These are phyloP conservation scores for Daldinia grandis DNA, from an alignment of 495 filamentous ascomycete genomes.

Conservation along the genomic window DNA sequence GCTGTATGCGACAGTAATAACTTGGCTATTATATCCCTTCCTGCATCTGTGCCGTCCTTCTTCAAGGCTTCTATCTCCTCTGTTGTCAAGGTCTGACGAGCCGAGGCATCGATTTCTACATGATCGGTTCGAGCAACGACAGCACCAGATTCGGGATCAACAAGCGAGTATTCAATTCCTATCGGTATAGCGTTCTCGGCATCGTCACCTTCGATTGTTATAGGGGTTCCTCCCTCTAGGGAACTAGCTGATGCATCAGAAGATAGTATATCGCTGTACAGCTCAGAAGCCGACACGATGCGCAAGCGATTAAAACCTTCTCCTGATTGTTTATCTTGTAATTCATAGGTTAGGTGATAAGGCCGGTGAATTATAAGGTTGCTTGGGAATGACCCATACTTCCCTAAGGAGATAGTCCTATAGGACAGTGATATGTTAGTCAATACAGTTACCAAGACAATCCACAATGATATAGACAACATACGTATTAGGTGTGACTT, in stretches of 20 bases:
- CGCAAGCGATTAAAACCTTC: slow-evolving; percentile 69
- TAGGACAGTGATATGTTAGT: slow-evolving; percentile 12
- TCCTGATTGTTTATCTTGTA: slow-evolving; percentile 71
- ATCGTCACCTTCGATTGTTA: slow-evolving; percentile 46
- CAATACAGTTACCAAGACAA: slow-evolving; percentile 30
- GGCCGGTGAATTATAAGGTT: slow-evolving; percentile 89
- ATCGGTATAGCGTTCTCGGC: slow-evolving; percentile 38
- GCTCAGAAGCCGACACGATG: slow-evolving; percentile 79
- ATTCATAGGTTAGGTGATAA: slow-evolving; percentile 88
- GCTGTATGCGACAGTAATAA: slow-evolving; percentile 84
- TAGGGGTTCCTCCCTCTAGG: slow-evolving; percentile 45
- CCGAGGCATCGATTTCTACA: slow-evolving; percentile 79
- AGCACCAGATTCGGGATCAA: slow-evolving; percentile 57
- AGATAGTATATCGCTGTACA: slow-evolving; percentile 80
- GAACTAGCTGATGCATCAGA: slow-evolving; percentile 54
- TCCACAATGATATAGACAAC: slow-evolving; percentile 63
- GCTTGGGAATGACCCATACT: slow-evolving; percentile 86
- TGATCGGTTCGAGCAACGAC: slow-evolving; percentile 80
- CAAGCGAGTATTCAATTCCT: slow-evolving; percentile 53
- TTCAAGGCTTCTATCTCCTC: slow-evolving; percentile 94
- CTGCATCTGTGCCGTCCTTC: slow-evolving; percentile 75
- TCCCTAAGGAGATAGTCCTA: slow-evolving; percentile 84
- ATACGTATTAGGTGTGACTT: slow-evolving; percentile 80
- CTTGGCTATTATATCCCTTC: slow-evolving; percentile 87
- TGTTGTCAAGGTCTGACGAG: slow-evolving; percentile 81